Conservation (phyloP, 2,329 filamentous ascomycete genomes). For the Albophoma yamanashiensis region DNA sequence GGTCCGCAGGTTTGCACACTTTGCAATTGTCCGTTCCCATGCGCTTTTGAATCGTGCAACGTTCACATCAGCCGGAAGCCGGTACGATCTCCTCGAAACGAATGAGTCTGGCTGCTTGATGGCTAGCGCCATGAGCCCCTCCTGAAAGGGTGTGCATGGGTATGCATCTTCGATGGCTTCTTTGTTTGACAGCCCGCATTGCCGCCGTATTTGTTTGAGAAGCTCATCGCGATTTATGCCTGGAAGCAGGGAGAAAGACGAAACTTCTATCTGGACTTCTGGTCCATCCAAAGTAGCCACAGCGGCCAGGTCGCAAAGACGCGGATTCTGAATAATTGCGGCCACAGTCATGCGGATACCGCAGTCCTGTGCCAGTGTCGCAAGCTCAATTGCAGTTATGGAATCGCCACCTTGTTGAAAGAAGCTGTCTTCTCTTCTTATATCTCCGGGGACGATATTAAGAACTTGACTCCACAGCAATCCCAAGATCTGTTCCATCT, state of each 20-base stretch:
- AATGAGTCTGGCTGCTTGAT: conserved; percentile 20
- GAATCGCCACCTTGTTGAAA: neutral
- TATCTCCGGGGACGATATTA: neutral
- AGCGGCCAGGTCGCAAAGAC: neutral
- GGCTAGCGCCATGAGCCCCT: conserved; percentile 25
- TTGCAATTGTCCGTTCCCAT: conserved; percentile 10
- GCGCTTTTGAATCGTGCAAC: conserved; percentile 14
- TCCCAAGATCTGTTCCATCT: neutral
- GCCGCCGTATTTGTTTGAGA: neutral
- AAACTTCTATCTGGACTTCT: neutral
- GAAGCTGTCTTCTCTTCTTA: neutral
- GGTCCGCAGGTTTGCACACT: conserved; percentile 6
- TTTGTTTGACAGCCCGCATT: neutral
- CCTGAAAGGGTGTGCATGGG: conserved; percentile 16
- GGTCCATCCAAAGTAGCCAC: neutral
- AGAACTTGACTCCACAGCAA: neutral
- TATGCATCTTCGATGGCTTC: neutral
- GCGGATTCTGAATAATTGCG: neutral
- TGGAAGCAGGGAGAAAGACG: neutral
- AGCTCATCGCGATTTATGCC: neutral
- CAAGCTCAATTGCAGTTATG: neutral
- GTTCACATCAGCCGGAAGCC: conserved; percentile 9
- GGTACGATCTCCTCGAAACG: conserved; percentile 15
- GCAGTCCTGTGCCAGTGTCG: neutral
- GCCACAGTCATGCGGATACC: neutral